These are phyloP conservation scores for Daldinia eschscholtzii DNA, from an alignment of 2,329 filamentous ascomycete species.

Conservation along the genomic window DNA sequence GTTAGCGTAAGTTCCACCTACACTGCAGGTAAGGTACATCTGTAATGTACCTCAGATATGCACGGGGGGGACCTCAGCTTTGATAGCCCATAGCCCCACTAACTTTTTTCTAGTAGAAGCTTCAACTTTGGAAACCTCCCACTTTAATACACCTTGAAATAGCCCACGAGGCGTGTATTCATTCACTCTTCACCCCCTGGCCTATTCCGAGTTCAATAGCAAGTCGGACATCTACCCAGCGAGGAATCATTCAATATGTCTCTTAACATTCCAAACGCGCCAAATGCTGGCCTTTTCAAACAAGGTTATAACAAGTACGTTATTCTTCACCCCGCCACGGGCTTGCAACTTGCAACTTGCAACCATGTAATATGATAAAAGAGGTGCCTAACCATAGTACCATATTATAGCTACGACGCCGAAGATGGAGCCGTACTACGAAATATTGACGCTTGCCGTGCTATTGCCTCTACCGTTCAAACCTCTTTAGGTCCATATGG, in stretches of 20 bases:
- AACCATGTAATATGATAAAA: constrained; percentile 32
- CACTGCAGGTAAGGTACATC: not conserved
- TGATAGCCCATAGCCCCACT: constrained; percentile 44
- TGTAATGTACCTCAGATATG: not conserved
- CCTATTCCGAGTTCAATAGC: not conserved
- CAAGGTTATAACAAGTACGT: constrained; percentile 93
- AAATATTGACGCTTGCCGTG: constrained; percentile 98
- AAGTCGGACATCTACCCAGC: constrained; percentile 8
- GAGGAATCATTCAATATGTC: constrained; percentile 73
- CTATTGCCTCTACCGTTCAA: constrained; percentile 95
- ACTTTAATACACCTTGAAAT: constrained; percentile 12
- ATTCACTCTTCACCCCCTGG: constrained; percentile 8
- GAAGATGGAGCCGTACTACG: constrained; percentile 99
- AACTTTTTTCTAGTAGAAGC: constrained; percentile 40
- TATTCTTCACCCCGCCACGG: constrained; percentile 51
- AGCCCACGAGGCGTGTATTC: constrained; percentile 6
- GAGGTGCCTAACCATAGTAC: constrained; percentile 28
- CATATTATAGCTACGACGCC: constrained; percentile 84
- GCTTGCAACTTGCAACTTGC: too few relatives aligned
- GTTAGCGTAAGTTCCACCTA: not conserved
- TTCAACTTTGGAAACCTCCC: constrained; percentile 31
- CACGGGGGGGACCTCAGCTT: too few relatives aligned
- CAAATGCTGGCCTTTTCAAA: constrained; percentile 95
- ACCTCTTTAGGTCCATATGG: constrained; percentile 97
- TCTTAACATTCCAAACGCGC: constrained; percentile 93